Evolutionary conservation across 495 filamentous ascomycete species (phyloP), one percentile per base, ranked within the genome.

Genomic region (Penicillium manginii): DNA sequence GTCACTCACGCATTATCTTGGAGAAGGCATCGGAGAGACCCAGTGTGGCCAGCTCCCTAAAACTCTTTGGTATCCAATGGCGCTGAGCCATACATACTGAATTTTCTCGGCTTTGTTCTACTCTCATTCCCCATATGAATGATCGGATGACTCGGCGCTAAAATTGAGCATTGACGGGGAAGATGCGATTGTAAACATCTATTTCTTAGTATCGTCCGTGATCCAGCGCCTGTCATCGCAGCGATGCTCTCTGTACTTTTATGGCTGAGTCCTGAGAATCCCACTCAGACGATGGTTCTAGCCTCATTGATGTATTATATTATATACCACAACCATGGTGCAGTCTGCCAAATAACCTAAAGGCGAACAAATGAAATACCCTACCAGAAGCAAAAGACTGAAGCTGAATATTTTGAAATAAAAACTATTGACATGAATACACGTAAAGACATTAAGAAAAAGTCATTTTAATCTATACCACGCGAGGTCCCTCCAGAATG

Each of bases 401-500:
- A 47, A 47, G 17, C 18, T 47, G n/a, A 32, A n/a, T 31, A 33
- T 40, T 52, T 52, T 59, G 47, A 6, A 19, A 40, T 57, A 51
- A 19, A 64, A 29, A 29, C n/a, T 61, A 63, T 69, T 60, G 40
- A 68, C 58, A 70, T 64, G 58, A 63, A 68, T 56, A 58, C 47
- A 67, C 59, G 59, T 59, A 59, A 66, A 50, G 51, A 55, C 43
- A 62, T 52, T 17, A 60, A 45, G 17, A 43, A 55, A 26, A 43
- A 55, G 10, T 50, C 21, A 32, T 22, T 57, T 14, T n/a, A 19
- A 26, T 55, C 50, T 57, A 73, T 64, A 62, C 68, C 57, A 79
- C 70, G 45, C 78, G 58, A 43, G 77, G 74, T 7, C 80, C 76
- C 50, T 88, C 82, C 52, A 91, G 64, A 67, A 92, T 91, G 3